These are phyloP conservation scores for Apiotrichum gracile DNA, from an alignment of 1,284 basidiomycete genomes.

Conservation along the genomic window DNA sequence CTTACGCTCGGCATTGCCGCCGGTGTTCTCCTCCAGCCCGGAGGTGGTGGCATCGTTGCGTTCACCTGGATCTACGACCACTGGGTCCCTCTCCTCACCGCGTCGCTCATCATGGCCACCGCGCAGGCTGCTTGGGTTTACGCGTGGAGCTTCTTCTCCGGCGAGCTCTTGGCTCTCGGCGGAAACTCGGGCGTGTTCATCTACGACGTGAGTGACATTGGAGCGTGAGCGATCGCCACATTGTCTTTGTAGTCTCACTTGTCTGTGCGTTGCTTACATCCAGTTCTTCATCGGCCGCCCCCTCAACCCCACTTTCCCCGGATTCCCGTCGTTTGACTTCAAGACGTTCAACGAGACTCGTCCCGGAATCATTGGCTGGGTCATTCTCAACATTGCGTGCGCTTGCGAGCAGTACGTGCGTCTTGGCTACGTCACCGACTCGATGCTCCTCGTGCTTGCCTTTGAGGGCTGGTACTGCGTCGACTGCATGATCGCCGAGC, in stretches of 20 bases:
- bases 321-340: constrained; percentile 68
- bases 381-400: constrained; percentile 84
- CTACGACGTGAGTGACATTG: constrained; percentile 68
- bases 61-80: constrained; percentile 90
- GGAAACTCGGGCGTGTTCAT: constrained; percentile 84
- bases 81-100: constrained; percentile 84
- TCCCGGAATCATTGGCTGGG: constrained; percentile 93
- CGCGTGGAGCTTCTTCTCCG: constrained; percentile 59
- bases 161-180: constrained; percentile 72
- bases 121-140: constrained; percentile 72
- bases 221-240: too few species aligned
- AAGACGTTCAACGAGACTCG: constrained; percentile 96
- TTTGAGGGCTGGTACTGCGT: constrained; percentile 86
- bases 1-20: constrained; percentile 64
- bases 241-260: neutral
- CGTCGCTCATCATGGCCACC: constrained; percentile 71
- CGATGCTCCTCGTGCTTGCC: constrained; percentile 79
- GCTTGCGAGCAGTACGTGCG: constrained; percentile 82
- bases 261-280: neutral
- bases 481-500: constrained; percentile 54
- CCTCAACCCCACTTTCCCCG: constrained; percentile 68
- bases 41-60: constrained; percentile 58
- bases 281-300: constrained; percentile 97
- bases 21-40: constrained; percentile 60
- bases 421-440: constrained; percentile 70